Evolutionary conservation across 2,329 filamentous ascomycete genomes (phyloP).

Genomic region (Pyricularia pennisetigena): DNA sequence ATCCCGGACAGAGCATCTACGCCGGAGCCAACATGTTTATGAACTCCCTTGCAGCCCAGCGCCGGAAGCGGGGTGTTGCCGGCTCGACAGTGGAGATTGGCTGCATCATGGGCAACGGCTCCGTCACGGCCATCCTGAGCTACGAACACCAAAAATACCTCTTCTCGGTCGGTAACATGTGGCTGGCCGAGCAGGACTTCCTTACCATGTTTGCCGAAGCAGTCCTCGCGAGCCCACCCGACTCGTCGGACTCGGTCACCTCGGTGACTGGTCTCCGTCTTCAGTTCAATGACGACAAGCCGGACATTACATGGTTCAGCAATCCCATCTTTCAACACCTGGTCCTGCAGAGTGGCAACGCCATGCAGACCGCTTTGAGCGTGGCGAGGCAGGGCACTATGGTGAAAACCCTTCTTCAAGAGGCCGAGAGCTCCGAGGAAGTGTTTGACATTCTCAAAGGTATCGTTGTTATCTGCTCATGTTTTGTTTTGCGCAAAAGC

Average conservation of each 20-base stretch:
- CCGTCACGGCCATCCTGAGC: conserved; percentile 17
- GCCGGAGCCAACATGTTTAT: conserved; percentile 30
- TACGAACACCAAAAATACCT: conserved; percentile 7
- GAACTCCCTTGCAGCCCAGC: conserved; percentile 19
- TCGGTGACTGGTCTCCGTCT: not conserved
- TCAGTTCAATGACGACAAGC: not conserved
- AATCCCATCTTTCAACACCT: not conserved
- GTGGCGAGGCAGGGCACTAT: not conserved
- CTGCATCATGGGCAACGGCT: conserved; percentile 29
- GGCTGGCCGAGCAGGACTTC: conserved; percentile 24
- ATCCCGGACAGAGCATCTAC: conserved; percentile 29
- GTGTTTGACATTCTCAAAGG: not conserved
- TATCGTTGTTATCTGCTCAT: not conserved
- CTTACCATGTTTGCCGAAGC: conserved; percentile 31
- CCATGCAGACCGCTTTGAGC: not conserved
- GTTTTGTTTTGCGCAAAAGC: not conserved
- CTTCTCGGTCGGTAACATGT: conserved; percentile 6
- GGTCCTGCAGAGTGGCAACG: not conserved
- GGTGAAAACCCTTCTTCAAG: not conserved
- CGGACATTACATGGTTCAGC: not conserved
- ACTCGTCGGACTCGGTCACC: conserved; percentile 8
- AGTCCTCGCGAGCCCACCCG: conserved; percentile 22
- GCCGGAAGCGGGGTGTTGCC: conserved; percentile 25
- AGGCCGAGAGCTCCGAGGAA: not conserved
- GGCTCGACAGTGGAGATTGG: conserved; percentile 28